These are phyloP conservation scores for Mallotus repandus DNA, from an alignment of 441 rosid genomes.

Conservation along the genomic window DNA sequence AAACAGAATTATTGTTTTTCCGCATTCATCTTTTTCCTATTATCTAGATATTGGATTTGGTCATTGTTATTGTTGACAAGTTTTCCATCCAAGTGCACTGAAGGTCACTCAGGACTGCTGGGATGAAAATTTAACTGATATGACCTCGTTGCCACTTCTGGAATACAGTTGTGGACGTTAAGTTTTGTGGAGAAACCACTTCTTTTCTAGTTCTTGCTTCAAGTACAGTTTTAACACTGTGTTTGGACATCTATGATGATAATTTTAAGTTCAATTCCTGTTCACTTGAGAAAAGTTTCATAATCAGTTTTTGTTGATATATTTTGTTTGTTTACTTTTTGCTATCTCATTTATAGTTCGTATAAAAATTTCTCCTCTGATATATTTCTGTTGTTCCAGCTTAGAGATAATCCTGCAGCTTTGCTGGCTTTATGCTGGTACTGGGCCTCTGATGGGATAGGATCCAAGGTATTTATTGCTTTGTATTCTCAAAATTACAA, in stretches of 20 bases:
- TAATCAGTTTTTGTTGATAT: not conserved
- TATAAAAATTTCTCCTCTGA: conserved; percentile 1
- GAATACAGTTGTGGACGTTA: not conserved
- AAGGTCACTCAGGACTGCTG: not conserved
- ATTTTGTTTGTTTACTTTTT: not conserved
- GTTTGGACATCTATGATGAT: not conserved
- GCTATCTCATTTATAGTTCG: not conserved
- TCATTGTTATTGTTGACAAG: not conserved
- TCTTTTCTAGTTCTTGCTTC: not conserved
- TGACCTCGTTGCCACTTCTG: not conserved
- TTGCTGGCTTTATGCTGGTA: conserved; percentile 93
- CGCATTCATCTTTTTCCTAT: not conserved
- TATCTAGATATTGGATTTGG: not conserved
- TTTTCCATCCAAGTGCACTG: not conserved
- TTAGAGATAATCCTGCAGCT: conserved; percentile 70
- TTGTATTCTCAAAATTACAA: conserved; percentile 7
- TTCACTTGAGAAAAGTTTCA: not conserved
- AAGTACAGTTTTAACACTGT: not conserved
- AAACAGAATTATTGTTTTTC: not conserved
- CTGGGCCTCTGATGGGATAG: conserved; percentile 88
- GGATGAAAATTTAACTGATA: not conserved
- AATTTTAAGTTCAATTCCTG: not conserved
- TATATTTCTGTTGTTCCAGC: conserved; percentile 38
- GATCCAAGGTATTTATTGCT: conserved; percentile 71
- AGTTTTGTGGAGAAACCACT: not conserved